Evolutionary conservation across 2,329 filamentous ascomycete species (phyloP).

Genomic region (Cordyceps cateniannulata): DNA sequence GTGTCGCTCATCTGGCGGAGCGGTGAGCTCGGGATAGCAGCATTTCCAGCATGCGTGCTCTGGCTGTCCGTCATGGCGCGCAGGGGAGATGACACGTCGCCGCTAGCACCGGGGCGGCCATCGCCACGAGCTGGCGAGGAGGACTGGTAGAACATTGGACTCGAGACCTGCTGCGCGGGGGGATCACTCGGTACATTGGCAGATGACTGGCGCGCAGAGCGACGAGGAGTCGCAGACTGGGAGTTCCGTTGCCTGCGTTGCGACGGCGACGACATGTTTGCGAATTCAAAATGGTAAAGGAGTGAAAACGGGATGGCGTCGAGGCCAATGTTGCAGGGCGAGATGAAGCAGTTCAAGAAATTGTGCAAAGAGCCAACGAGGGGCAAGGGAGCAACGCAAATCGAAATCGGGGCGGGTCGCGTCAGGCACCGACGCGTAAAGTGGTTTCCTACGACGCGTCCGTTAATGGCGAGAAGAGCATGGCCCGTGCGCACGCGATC

Average conservation of each 20-base stretch:
- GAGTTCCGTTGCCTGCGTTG: slow-evolving; percentile 47
- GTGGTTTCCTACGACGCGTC: slow-evolving; percentile 25
- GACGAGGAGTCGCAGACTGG: slow-evolving; percentile 39
- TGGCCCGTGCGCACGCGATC: slow-evolving; percentile 23
- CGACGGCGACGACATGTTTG: slow-evolving; percentile 36
- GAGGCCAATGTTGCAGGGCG: neutral
- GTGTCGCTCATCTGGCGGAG: slow-evolving; percentile 53
- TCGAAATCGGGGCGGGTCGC: slow-evolving; percentile 15
- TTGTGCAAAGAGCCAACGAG: slow-evolving; percentile 14
- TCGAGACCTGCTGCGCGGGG: slow-evolving; percentile 60
- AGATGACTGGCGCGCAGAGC: slow-evolving; percentile 33
- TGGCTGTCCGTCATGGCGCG: slow-evolving; percentile 52
- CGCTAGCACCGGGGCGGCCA: slow-evolving; percentile 25
- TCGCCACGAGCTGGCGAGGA: slow-evolving; percentile 32
- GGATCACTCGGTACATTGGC: slow-evolving; percentile 40
- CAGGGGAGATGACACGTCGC: slow-evolving; percentile 46
- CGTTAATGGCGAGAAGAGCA: slow-evolving; percentile 11
- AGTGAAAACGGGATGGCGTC: slow-evolving; percentile 10
- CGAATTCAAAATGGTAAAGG: slow-evolving; percentile 6
- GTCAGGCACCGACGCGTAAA: slow-evolving; percentile 33
- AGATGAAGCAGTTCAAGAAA: slow-evolving; percentile 18
- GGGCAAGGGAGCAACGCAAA: slow-evolving; percentile 17
- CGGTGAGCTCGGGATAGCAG: slow-evolving; percentile 49
- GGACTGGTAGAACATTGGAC: slow-evolving; percentile 71
- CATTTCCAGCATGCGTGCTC: slow-evolving; percentile 34